These are phyloP conservation scores for Lodderomyces beijingensis DNA, from an alignment of 1,139 yeast species.

Conservation along the genomic window DNA sequence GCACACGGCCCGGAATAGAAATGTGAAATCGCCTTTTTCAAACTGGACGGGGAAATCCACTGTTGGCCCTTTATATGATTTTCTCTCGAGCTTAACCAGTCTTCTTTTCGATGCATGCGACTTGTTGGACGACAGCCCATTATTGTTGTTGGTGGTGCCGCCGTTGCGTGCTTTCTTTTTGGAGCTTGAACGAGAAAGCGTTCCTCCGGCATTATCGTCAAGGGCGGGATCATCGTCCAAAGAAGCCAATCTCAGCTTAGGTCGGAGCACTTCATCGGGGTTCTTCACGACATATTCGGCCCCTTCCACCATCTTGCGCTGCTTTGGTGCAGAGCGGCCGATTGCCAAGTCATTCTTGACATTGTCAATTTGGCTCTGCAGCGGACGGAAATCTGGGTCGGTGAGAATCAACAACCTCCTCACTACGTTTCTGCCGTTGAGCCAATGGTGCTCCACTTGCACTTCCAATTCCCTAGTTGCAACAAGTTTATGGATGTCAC, in stretches of 20 bases:
- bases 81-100: background rate
- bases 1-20: constrained; percentile 54
- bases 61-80: background rate
- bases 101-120: background rate
- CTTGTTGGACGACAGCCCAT: background rate
- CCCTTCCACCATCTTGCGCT: background rate
- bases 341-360: constrained; percentile 10
- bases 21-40: constrained; percentile 44
- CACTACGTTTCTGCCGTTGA: constrained; percentile 27
- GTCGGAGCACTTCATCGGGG: constrained; percentile 2
- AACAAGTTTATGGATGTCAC: constrained; percentile 36
- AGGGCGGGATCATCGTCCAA: constrained; percentile 1
- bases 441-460: constrained; percentile 22
- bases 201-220: background rate
- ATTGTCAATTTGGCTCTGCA: constrained; percentile 24
- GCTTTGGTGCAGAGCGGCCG: background rate
- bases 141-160: no score
- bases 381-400: constrained; percentile 26
- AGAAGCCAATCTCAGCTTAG: background rate
- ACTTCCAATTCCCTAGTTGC: constrained; percentile 23
- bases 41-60: constrained; percentile 12
- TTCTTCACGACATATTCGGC: background rate
- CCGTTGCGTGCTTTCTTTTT: background rate
- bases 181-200: background rate
- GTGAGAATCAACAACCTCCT: constrained; percentile 32